Base-by-base conservation (phyloP, 257 asterid genomes). In the Sherardia arvensis region DNA sequence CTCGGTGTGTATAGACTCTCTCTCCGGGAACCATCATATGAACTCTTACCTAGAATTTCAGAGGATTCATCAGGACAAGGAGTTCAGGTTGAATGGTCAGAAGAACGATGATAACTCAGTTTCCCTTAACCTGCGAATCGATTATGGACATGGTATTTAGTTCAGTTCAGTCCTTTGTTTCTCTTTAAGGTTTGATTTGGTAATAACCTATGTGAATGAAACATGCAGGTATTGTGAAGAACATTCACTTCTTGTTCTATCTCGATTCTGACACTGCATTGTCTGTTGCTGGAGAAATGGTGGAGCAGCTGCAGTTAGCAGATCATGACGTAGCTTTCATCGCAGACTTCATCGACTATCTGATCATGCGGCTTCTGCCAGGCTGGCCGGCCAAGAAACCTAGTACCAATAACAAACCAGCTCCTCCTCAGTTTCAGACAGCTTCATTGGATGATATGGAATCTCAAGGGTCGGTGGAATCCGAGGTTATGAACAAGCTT, bases 251-350 rank as follows among this genome's bases (percentile, higher is more conserved):
- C 23, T 14, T 26, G 1, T 88, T 88, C 74, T 83, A 86, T 70
- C 90, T 83, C 7, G 81, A 83, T 58, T 68, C 71, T 15, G 96
- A 88, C 73, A 88, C 96, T 3, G 95, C 93, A 8, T 80, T 79
- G 8, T 80, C 87, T 2, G 84, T 86, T 23, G 90, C 93, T n/a
- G 82, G 87, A 17, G 96, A 88, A 80, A 86, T 88, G 95, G 88
- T 84, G 53, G 95, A 88, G 71, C 88, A 81, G 21, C 77, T 88
- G 27, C 79, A 83, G n/a, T 71, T 88, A 58, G 80, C 83, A 6
- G 87, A 88, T 71, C 91, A 83, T 32, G 91, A 85, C 55, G 86
- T 88, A 14, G 78, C 40, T 51, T 83, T 88, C 74, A 85, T 88
- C 45, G 94, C 94, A 1, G 90, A 83, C 67, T 84, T 85, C 55